These are phyloP conservation scores for Rhodotorula graminis DNA, from an alignment of 768 basidiomycete genomes.

Conservation along the genomic window DNA sequence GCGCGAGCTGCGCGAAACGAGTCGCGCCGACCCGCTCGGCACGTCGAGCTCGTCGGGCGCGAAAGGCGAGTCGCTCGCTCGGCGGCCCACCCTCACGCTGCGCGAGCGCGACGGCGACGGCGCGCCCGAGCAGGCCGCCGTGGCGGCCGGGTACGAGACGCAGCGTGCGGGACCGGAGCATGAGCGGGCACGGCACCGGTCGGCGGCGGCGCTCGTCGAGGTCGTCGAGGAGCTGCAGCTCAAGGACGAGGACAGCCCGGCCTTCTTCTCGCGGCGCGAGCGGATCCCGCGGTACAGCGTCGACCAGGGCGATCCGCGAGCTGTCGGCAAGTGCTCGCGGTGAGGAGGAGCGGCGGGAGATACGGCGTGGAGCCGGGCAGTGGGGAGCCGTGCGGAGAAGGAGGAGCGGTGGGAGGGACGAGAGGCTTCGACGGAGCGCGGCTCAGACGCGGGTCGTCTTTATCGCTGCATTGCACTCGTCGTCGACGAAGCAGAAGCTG, in stretches of 20 bases:
- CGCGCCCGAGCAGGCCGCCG: neutral
- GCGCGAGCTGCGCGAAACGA: neutral
- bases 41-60: no score
- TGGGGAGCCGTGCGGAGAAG: no score
- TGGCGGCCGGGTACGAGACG: neutral
- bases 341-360: neutral
- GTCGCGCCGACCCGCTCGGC: neutral
- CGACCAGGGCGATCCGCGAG: constrained; percentile 7
- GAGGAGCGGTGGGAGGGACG: neutral
- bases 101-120: neutral
- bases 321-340: neutral
- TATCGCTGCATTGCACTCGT: no score
- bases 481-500: no score
- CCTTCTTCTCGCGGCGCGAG: constrained; percentile 7
- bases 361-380: neutral
- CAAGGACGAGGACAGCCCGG: constrained; percentile 15
- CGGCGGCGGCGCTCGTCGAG: neutral
- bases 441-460: no score
- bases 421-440: no score
- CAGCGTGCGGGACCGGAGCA: neutral
- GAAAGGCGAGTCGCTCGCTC: neutral
- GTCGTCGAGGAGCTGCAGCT: neutral
- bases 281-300: constrained; percentile 6
- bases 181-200: neutral
- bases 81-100: constrained; percentile 9